Evolutionary conservation across 1,284 basidiomycete genomes (phyloP).

Genomic region (Irpex lacteus): DNA sequence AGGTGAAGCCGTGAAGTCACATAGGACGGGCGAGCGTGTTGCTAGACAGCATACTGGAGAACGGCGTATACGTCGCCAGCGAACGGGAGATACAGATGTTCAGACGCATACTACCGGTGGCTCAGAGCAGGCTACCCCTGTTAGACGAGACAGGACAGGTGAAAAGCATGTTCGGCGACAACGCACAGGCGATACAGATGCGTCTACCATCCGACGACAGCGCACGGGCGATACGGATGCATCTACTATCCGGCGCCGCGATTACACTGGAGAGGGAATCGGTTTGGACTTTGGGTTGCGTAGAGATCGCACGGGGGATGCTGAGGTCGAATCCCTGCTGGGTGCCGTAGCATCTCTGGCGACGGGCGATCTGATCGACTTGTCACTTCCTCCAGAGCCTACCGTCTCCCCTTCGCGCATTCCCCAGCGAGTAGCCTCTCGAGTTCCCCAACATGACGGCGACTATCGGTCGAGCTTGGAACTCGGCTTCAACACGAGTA

Average conservation of each 20-base stretch:
- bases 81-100: conserved; percentile 8
- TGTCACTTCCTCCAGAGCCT: conserved; percentile 8
- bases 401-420: background rate
- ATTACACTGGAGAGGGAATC: background rate
- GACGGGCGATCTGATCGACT: conserved; percentile 25
- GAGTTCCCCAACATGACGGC: background rate
- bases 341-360: conserved; percentile 18
- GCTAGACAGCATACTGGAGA: conserved; percentile 10
- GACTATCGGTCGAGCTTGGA: conserved; percentile 6
- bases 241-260: background rate
- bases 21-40: conserved; percentile 12
- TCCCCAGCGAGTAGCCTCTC: background rate
- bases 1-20: conserved; percentile 10
- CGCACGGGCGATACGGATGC: conserved; percentile 8
- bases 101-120: background rate
- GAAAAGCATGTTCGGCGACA: background rate
- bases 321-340: conserved; percentile 25
- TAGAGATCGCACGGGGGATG: conserved; percentile 14
- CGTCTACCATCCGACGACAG: background rate
- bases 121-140: background rate
- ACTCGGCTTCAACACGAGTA: conserved; percentile 5
- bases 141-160: background rate
- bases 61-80: conserved; percentile 2
- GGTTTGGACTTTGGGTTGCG: conserved; percentile 1
- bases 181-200: conserved; percentile 7